phyloP scores from a whole-genome alignment of 331 rosid genomes.

The Pyracantha coccinea region DNA sequence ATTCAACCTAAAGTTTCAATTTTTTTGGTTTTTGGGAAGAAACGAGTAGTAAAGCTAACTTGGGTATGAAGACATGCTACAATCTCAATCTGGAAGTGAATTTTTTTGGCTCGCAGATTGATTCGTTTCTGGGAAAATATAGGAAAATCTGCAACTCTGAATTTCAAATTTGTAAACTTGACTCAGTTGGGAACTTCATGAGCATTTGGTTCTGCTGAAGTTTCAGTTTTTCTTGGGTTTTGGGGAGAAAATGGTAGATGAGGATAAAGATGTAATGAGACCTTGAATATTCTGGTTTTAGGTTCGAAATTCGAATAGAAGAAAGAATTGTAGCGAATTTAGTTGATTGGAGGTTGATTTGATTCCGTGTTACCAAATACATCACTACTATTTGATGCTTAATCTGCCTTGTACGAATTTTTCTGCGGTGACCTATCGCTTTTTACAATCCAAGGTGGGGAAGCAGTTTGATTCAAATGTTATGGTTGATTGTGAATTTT shows the following conservation, averaged over 20 bases:
- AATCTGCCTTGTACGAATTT: background rate
- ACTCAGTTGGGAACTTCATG: background rate
- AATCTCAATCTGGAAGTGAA: background rate
- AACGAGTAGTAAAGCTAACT: background rate
- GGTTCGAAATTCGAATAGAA: background rate
- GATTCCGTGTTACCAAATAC: background rate
- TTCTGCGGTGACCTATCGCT: background rate
- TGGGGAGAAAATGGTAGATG: background rate
- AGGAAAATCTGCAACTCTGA: background rate
- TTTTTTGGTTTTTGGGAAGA: background rate
- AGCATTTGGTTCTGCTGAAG: background rate
- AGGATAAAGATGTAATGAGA: background rate
- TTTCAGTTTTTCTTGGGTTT: background rate
- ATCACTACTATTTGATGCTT: background rate
- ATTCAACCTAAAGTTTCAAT: background rate
- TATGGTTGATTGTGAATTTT: background rate
- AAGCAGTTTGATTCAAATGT: background rate
- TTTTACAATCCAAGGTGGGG: background rate
- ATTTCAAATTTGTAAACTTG: background rate
- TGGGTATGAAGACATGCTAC: background rate
- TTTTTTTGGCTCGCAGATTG: background rate
- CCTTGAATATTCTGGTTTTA: background rate
- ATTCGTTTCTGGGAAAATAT: background rate
- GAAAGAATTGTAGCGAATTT: too few species aligned
- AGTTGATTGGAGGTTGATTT: background rate